Evolutionary conservation across 495 filamentous ascomycete species (phyloP).

Genomic region (Pyrenopolyporus hunteri): DNA sequence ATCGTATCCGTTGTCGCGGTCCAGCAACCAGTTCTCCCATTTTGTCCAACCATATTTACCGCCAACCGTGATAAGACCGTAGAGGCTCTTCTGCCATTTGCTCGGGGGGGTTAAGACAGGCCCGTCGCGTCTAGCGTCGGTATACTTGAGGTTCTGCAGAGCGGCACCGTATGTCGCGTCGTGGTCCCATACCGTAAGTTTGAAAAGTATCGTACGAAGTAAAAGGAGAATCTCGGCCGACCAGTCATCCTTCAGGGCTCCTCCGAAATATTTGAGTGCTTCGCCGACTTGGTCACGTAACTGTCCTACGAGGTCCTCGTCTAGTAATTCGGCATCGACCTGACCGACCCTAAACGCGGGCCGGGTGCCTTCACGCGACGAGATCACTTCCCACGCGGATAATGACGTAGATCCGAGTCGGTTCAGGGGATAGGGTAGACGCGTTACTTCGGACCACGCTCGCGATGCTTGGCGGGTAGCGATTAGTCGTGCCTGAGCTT

Average conservation of each 20-base stretch:
- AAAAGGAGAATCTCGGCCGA: conserved; percentile 80
- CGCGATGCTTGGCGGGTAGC: conserved; percentile 64
- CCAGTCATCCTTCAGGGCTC: conserved; percentile 75
- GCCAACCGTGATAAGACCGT: conserved; percentile 84
- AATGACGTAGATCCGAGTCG: conserved; percentile 62
- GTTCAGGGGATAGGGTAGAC: conserved; percentile 69
- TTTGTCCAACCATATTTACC: conserved; percentile 88
- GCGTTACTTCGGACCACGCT: conserved; percentile 60
- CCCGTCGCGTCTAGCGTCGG: conserved; percentile 75
- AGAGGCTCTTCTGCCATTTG: conserved; percentile 79
- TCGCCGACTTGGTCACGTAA: conserved; percentile 88
- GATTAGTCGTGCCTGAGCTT: conserved; percentile 60
- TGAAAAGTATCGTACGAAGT: conserved; percentile 84
- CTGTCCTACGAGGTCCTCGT: conserved; percentile 88
- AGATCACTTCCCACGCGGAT: conserved; percentile 71
- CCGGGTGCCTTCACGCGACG: conserved; percentile 75
- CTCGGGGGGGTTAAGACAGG: conserved; percentile 65
- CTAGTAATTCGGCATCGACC: conserved; percentile 93
- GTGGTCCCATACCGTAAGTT: conserved; percentile 95
- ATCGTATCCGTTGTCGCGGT: conserved; percentile 73
- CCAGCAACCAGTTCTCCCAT: conserved; percentile 86
- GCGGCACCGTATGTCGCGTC: conserved; percentile 92
- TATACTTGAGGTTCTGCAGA: conserved; percentile 87
- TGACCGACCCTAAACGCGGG: conserved; percentile 95
- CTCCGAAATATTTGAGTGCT: conserved; percentile 84